Evolutionary conservation across 495 filamentous ascomycete species (phyloP), one percentile per base, ranked within the genome.

Genomic region (Podospora pseudoanserina): DNA sequence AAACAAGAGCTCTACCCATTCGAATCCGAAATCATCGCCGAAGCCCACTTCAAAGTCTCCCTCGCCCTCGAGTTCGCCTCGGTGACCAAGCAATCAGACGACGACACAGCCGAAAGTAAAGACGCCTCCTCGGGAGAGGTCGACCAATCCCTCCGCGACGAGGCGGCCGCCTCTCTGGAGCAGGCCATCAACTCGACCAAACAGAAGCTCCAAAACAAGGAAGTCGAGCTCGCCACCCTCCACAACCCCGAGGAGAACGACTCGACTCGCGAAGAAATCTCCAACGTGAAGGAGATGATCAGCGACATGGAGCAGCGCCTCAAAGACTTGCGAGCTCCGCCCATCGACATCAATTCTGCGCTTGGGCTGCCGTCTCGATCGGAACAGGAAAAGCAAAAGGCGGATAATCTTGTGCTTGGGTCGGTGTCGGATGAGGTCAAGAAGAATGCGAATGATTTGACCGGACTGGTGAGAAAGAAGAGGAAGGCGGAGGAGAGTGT

Each of bases 1-100:
- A 93, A 95, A 78, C 75, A 91, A 66, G 82, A 87, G 16, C 84
- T 97, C 15, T 94, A 90, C 74, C 85, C 92, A 1, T 79, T 87
- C 61, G 91, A 95, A 61, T 94, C 92, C 54, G 88, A 90, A 64
- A 84, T 94, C 20, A 83, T 97, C 65, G 93, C 94, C 34, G 95
- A 99, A 83, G 94, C 92, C 53, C 92, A 98, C 77, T 98, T 89
- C 81, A 97, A 97, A 77, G 87, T 98, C 58, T 97, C 96, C 2
- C 88, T 99, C 56, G 96, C 95, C 0, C 86, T 98, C 20, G 95
- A 99, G 77, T 98, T 98, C 70, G 89, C 91, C 15, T 92, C 92
- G 0, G 86, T 92, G n/a, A 91, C 86, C 39, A 85, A 88, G 54
- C 83, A 84, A 16, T 78, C 83, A 30, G 85, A 86, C 49, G 83